Base-by-base conservation (phyloP, 768 basidiomycete genomes). In the Suillus weaverae region DNA sequence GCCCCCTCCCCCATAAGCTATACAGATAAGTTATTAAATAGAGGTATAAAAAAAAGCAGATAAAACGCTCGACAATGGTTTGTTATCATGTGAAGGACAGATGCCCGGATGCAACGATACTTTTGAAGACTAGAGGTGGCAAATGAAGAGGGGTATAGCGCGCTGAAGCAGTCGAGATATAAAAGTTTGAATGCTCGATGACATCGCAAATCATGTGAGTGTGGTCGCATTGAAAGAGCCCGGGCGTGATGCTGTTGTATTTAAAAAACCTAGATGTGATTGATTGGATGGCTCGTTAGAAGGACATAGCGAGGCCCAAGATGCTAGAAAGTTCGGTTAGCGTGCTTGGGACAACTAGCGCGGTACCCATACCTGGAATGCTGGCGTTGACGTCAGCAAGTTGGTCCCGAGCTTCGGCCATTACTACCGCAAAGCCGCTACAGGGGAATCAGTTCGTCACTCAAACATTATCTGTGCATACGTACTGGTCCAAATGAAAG, bases 341-440 rank as follows among this genome's bases (percentile, higher is more conserved):
- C 43, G 20, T 6, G 2, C 4, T 18, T 44, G 16, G 16, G 1
- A 39, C 10, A 16, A 51, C 16, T 14, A 66, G 22, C 26, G 20
- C 26, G 18, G 18, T 11, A 30, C 14, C 2, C 69, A 26, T 63
- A 73, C 74, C 36, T 65, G 76, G 74, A 44, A 72, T 26, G 0
- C 3, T 30, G 1, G 38, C 57, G 1, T 20, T 43, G 39, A 59
- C 18, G 7, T 11, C 18, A 6, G 26, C 60, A 38, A 73, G 57
- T 3, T 11, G 22, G 44, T 71, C 65, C 22, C 71, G 71, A 0
- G 72, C 68, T 66, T 75, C 74, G 0, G 73, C 75, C 65, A 76
- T 63, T 9, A 77, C 62, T 41, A 71, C 75, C 55, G 74, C 75
- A 63, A 77, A 76, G 4, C 73, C 76, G 11, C 73, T 76, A 18